These are phyloP conservation scores for Candolleomyces aberdarensis DNA, from an alignment of 768 basidiomycete species.

Conservation along the genomic window DNA sequence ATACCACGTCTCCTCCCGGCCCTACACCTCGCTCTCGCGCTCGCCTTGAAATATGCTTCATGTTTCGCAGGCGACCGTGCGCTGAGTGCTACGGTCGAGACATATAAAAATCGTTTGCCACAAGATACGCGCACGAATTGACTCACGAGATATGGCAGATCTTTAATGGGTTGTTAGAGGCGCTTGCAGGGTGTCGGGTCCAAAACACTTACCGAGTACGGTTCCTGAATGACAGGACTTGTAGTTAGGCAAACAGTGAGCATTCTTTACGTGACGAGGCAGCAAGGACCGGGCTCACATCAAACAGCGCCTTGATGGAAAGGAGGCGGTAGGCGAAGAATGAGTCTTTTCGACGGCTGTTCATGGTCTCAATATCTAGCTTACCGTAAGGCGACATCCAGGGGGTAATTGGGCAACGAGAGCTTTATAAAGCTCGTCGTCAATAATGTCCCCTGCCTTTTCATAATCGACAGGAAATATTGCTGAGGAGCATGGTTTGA, in stretches of 20 bases:
- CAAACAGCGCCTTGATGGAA: conserved; percentile 45
- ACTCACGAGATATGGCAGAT: not conserved
- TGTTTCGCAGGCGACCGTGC: conserved; percentile 7
- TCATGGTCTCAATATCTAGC: conserved; percentile 9
- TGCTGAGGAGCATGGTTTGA: conserved; percentile 33
- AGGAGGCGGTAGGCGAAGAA: not conserved
- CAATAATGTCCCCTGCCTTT: conserved; percentile 74
- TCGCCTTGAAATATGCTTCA: conserved; percentile 4
- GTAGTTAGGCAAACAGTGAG: not conserved
- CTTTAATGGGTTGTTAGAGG: not conserved
- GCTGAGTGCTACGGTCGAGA: not conserved
- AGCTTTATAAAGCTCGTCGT: conserved; percentile 49
- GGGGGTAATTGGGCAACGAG: conserved; percentile 44
- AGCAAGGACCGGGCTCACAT: conserved; percentile 29
- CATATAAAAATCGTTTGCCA: too few species aligned
- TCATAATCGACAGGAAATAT: conserved; percentile 93
- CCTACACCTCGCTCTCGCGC: not conserved
- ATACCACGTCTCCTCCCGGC: conserved; percentile 4
- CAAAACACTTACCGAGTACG: conserved; percentile 36
- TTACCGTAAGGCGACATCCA: conserved; percentile 50
- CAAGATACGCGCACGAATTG: too few species aligned
- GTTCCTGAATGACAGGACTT: conserved; percentile 57
- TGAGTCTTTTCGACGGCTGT: not conserved
- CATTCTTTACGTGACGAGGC: not conserved
- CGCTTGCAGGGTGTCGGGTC: not conserved